Base-by-base conservation (phyloP, 208 protist species). In the Acanthamoeba royreba region DNA sequence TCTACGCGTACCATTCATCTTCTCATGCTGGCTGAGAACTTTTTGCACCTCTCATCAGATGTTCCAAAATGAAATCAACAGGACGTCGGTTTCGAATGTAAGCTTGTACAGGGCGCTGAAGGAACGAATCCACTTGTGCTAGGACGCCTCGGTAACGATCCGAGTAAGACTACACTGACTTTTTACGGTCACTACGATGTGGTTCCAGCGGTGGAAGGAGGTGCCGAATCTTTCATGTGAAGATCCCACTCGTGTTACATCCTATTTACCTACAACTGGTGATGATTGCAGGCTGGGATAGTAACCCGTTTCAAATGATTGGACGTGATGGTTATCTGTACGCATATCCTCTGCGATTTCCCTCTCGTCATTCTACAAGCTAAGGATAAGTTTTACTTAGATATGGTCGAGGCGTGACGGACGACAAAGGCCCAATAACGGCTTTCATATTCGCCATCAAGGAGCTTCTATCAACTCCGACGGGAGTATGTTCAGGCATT, bases 111-210 rank as follows among this genome's bases (percentile, higher is more conserved):
- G 46, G 86, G 86, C 40, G 42, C 58, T 13, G 86, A 92, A 42
- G 61, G 86, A 15, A 92, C 49, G n/a, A 92, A 92, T 55, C 86
- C 86, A 31, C 40, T 92, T 19, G 86, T 92, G 43, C 46, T 92
- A 35, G 86, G 42, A 9, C 35, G 86, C 17, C 61, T 77, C 17
- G 49, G 86, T 19, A 77, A 92, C 33, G 86, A 92, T 22, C 52
- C 86, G 38, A 31, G 25, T n/a, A 90, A 90, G 92, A 90, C 94
- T n/a, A 95, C 94, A 22, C 33, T 95, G 35, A 25, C 86, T 45
- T 92, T 93, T 52, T 95, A 95, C 85, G 89, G 89, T 42, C 94
- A 95, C 92, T 95, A 95, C 92, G 94, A 95, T 74, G 92, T 95
- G 22, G 61, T 88, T 47, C 77, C 69, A 4, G 94, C 81, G 28